A percentile compares a stretch with the other conserved stretches of the same genome.
phyloP scores from a whole-genome alignment of 306 rosid genomes.

The Medicago lupulina region DNA sequence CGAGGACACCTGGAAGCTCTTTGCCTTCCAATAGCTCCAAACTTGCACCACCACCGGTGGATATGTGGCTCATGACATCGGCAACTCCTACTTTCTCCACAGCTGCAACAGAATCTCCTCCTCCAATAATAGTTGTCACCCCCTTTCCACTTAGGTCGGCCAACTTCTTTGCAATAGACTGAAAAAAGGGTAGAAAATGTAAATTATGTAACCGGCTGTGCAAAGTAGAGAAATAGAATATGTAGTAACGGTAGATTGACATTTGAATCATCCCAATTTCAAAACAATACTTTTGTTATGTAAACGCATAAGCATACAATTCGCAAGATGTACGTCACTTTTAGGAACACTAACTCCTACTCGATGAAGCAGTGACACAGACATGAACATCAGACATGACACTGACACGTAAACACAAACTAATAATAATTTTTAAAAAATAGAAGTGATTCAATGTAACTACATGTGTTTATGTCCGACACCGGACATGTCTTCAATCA shows the following conservation, averaged over 20 bases:
- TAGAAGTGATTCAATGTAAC: background rate
- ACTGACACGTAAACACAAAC: background rate
- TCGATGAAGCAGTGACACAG: background rate
- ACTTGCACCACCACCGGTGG: slow-evolving; percentile 99
- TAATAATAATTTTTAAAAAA: background rate
- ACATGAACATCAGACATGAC: background rate
- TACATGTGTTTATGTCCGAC: background rate
- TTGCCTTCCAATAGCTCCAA: slow-evolving; percentile 99
- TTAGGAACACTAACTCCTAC: background rate
- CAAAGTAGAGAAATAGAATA: background rate
- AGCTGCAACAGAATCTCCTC: slow-evolving; percentile 98
- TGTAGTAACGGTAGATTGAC: slow-evolving; percentile 17
- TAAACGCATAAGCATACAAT: slow-evolving; percentile 21
- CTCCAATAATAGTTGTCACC: slow-evolving; percentile 98
- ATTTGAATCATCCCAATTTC: slow-evolving; percentile 8
- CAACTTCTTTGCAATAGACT: slow-evolving; percentile 91
- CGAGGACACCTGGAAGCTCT: slow-evolving; percentile 97
- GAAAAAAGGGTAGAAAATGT: slow-evolving; percentile 39
- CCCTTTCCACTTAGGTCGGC: slow-evolving; percentile 97
- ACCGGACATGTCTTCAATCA: background rate
- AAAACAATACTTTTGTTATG: slow-evolving; percentile 12
- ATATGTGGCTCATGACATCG: slow-evolving; percentile 94
- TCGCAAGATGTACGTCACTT: slow-evolving; percentile 25
- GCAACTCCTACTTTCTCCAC: slow-evolving; percentile 99
- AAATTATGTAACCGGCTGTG: background rate